Base-by-base conservation (phyloP, 2,329 filamentous ascomycete genomes). In the Cyclaneusma minus region DNA sequence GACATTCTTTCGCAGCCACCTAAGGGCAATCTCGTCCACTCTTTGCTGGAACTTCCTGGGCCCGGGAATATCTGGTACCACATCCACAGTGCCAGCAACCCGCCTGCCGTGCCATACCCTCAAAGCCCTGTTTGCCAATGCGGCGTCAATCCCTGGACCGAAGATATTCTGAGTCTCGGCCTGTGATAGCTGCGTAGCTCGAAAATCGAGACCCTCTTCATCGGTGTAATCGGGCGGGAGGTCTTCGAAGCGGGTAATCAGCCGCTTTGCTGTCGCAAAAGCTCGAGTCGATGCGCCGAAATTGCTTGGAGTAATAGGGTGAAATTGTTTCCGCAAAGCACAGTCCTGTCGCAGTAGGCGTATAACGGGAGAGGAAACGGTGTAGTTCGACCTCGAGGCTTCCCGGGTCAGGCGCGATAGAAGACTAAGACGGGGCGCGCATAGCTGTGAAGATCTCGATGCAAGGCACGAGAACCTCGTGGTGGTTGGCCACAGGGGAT, bases 21-120 rank as follows among this genome's bases (percentile, higher is more conserved):
- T 48, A 29, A 77, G 49, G 1, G 58, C 70, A 21, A 40, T 53
- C 10, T 48, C 43, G 10, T 60, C 49, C 31, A 68, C 55, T n/a
- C n/a, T n/a, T n/a, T n/a, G n/a, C n/a, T n/a, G n/a, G n/a, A n/a
- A n/a, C n/a, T n/a, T n/a, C n/a, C n/a, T n/a, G n/a, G n/a, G n/a
- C n/a, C n/a, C n/a, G n/a, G n/a, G n/a, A n/a, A n/a, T n/a, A n/a
- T n/a, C n/a, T n/a, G n/a, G n/a, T 2, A 46, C 33, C 3, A 45
- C 28, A 6, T 20, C 19, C 17, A 28, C 16, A 3, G 69, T 73
- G 17, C 71, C 71, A 6, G 70, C 68, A 13, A 77, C 67, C 21
- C 71, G 57, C 18, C 68, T 60, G 6, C 70, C 71, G 41, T 77
- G 71, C 8, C 75, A 47, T 25, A 75, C 64, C 27, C 55, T 54